Conservation (phyloP, 768 basidiomycete genomes). For the Lentinula edodes region DNA sequence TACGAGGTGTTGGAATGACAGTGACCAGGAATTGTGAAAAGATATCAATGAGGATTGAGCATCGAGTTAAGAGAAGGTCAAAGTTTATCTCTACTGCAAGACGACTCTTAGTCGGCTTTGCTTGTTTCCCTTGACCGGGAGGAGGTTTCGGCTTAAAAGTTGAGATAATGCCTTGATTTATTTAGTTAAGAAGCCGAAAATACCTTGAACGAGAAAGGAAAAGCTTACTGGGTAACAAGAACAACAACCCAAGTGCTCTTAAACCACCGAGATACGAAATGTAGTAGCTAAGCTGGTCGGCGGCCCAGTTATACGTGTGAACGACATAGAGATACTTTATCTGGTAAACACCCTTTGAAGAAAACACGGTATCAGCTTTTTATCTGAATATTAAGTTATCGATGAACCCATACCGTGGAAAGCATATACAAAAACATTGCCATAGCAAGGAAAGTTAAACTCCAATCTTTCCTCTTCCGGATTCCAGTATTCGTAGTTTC, state of each 20-base stretch:
- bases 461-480: constrained; percentile 66
- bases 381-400: background rate
- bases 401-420: constrained; percentile 47
- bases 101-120: constrained; percentile 44
- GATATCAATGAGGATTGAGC: constrained; percentile 63
- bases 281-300: constrained; percentile 71
- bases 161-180: constrained; percentile 46
- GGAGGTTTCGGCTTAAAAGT: constrained; percentile 46
- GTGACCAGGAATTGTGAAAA: constrained; percentile 56
- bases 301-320: constrained; percentile 67
- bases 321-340: constrained; percentile 79
- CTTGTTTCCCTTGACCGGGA: constrained; percentile 17
- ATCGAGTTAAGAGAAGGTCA: constrained; percentile 57
- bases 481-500: constrained; percentile 28
- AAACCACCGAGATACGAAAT: constrained; percentile 61
- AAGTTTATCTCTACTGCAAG: constrained; percentile 65
- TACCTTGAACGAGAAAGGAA: background rate
- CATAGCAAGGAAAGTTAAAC: constrained; percentile 63
- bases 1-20: constrained; percentile 42
- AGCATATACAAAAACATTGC: constrained; percentile 60
- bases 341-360: constrained; percentile 60
- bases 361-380: background rate
- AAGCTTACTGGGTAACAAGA: constrained; percentile 35
- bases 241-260: constrained; percentile 56
- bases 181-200: background rate